Evolutionary conservation across 495 filamentous ascomycete species (phyloP), one percentile per base, ranked within the genome.

Genomic region (Trypethelium eluteriae): DNA sequence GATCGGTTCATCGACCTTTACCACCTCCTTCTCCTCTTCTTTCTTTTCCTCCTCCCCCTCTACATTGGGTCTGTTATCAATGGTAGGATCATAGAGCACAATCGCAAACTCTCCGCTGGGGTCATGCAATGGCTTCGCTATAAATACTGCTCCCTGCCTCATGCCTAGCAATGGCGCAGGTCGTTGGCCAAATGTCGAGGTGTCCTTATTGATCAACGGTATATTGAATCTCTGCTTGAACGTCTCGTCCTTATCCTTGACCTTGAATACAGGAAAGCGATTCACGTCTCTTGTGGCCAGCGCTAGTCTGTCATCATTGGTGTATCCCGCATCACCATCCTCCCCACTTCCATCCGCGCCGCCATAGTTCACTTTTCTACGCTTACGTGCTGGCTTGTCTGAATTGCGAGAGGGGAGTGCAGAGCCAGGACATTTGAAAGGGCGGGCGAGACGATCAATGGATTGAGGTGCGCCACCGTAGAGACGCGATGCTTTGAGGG

Each of bases 61-160:
- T 2, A 80, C 76, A 49, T 79, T 81, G 41, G 62, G 47, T 68
- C 89, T 88, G 72, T 93, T 92, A 72, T 99, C 94, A 44, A 98
- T 79, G 0, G 94, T 99, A 14, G 94, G 94, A 73, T 99, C 94
- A 70, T 95, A 93, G 10, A 99, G 77, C 5, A 99, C 94, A 71
- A 99, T 98, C 1, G 94, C 89, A 77, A 98, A 96, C 72, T 99
- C 95, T 66, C 90, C 95, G 73, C 88, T 90, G 0, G 94, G 94
- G 71, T 99, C 94, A 74, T 99, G 95, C 64, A 99, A 75, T 49
- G 94, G 89, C 70, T 90, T 96, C 32, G 92, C 91, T 12, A 96
- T 82, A 75, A 98, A 97, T 5, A 86, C 84, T 2, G 89, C 87
- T 11, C 93, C 92, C 72, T 84, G 87, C 68, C 94, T 81, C 79